Percentiles rank a stretch among this genome's conserved stretches.
Conservation (phyloP, 805 yeast genomes). For the Maudiozyma bulderi region DNA sequence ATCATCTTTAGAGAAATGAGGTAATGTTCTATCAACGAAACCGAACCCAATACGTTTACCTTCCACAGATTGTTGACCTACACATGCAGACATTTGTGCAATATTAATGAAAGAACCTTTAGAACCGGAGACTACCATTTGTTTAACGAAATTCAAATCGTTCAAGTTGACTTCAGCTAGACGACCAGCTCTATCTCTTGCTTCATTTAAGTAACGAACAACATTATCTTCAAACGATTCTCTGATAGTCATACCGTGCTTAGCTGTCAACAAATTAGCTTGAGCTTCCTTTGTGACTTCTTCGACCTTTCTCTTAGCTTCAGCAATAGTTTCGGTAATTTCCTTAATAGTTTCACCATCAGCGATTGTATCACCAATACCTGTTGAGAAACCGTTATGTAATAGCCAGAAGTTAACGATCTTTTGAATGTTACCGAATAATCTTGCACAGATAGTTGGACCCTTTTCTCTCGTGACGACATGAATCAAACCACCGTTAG, state of each 20-base stretch:
- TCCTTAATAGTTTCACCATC: conserved; percentile 93
- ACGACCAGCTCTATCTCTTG: conserved; percentile 98
- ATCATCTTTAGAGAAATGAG: conserved; percentile 97
- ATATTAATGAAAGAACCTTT: conserved; percentile 98
- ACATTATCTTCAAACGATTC: conserved; percentile 98
- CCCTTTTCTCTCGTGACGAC: conserved; percentile 98
- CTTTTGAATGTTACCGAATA: conserved; percentile 88
- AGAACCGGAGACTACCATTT: conserved; percentile 98
- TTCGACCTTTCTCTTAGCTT: conserved; percentile 90
- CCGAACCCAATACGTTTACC: conserved; percentile 99
- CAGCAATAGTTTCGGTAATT: conserved; percentile 85
- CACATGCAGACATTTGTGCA: conserved; percentile 99
- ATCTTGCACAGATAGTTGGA: conserved; percentile 75
- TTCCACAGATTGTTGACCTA: conserved; percentile 98
- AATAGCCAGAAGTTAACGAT: conserved; percentile 94
- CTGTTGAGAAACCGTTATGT: conserved; percentile 95
- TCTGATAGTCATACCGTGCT: conserved; percentile 99
- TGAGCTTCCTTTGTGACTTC: conserved; percentile 91
- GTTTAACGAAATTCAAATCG: conserved; percentile 91
- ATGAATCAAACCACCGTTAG: conserved; percentile 96
- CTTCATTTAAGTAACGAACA: conserved; percentile 88
- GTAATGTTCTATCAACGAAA: conserved; percentile 89
- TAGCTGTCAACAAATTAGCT: conserved; percentile 77
- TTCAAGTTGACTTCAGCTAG: conserved; percentile 95
- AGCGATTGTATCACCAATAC: conserved; percentile 99